Evolutionary conservation across 805 yeast species (phyloP).

Genomic region (Saccharomycopsis sp.): DNA sequence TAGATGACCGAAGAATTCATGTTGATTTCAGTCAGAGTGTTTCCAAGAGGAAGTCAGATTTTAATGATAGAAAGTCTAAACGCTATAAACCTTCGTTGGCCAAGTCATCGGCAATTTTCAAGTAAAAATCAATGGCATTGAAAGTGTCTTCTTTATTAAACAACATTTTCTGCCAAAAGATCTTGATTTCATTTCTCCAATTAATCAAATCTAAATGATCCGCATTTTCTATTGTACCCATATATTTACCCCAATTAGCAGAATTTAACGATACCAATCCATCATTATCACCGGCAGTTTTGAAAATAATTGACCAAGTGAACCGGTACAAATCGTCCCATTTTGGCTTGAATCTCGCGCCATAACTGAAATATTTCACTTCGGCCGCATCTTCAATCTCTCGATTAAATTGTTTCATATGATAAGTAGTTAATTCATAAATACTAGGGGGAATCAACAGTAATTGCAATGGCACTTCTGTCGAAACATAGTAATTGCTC

Average conservation of each 20-base stretch:
- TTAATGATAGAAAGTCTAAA: not conserved
- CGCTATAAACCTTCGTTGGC: slow-evolving; percentile 48
- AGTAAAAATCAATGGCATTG: slow-evolving; percentile 62
- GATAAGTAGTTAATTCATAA: slow-evolving; percentile 57
- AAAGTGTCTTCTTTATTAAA: slow-evolving; percentile 36
- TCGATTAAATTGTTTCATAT: slow-evolving; percentile 47
- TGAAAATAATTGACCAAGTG: slow-evolving; percentile 57
- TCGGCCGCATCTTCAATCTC: slow-evolving; percentile 45
- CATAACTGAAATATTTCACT: slow-evolving; percentile 76
- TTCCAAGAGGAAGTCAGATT: no score
- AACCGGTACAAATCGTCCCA: slow-evolving; percentile 54
- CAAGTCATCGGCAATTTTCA: slow-evolving; percentile 58
- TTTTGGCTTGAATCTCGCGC: slow-evolving; percentile 61
- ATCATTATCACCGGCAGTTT: slow-evolving; percentile 55
- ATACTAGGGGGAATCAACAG: slow-evolving; percentile 38
- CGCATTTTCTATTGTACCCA: slow-evolving; percentile 69
- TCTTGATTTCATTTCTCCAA: slow-evolving; percentile 57
- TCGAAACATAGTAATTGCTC: not conserved
- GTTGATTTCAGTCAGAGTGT: slow-evolving; percentile 65
- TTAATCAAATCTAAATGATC: slow-evolving; percentile 86
- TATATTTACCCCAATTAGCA: slow-evolving; percentile 75
- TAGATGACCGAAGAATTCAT: slow-evolving; percentile 57
- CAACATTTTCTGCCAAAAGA: slow-evolving; percentile 28
- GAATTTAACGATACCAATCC: slow-evolving; percentile 79
- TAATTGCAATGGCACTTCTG: not conserved